phyloP scores from a whole-genome alignment of 345 rosid species.

The Passiflora organensis region DNA sequence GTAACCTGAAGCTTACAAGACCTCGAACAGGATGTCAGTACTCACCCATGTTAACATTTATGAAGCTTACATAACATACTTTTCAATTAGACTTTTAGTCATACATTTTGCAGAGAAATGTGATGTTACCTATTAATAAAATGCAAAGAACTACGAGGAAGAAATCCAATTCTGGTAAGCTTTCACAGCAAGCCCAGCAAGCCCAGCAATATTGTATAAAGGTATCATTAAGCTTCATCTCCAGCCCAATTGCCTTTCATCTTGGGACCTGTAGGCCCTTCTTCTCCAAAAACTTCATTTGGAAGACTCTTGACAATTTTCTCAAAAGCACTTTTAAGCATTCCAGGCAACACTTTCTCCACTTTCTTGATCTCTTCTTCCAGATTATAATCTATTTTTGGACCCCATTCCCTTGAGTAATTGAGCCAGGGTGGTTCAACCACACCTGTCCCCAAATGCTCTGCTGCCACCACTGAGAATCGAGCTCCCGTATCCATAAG shows the following conservation, averaged over 20 bases:
- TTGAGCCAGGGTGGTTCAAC: slow-evolving; percentile 63
- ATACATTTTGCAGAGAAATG: too few relatives aligned
- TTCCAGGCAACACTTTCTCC: slow-evolving; percentile 39
- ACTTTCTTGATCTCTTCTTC: slow-evolving; percentile 35
- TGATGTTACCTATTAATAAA: too few relatives aligned
- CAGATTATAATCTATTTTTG: slow-evolving; percentile 48
- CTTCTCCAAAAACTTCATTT: slow-evolving; percentile 55
- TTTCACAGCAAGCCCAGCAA: too few relatives aligned
- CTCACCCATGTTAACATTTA: too few relatives aligned
- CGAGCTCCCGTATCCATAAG: slow-evolving; percentile 38
- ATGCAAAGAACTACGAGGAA: too few relatives aligned
- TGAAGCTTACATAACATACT: too few relatives aligned
- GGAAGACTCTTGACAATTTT: slow-evolving; percentile 47
- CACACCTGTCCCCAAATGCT: slow-evolving; percentile 37
- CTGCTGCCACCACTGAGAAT: slow-evolving; percentile 48
- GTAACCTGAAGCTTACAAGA: too few relatives aligned
- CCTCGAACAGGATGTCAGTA: too few relatives aligned
- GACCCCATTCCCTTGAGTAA: slow-evolving; percentile 74
- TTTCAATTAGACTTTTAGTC: too few relatives aligned
- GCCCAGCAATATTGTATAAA: background rate
- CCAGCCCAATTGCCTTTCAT: slow-evolving; percentile 54
- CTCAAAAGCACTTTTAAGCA: slow-evolving; percentile 44
- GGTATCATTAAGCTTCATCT: background rate
- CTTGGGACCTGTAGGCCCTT: slow-evolving; percentile 89
- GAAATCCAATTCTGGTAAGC: too few relatives aligned